Evolutionary conservation across 345 rosid genomes (phyloP).

Genomic region (Crucihimalaya himalaica): DNA sequence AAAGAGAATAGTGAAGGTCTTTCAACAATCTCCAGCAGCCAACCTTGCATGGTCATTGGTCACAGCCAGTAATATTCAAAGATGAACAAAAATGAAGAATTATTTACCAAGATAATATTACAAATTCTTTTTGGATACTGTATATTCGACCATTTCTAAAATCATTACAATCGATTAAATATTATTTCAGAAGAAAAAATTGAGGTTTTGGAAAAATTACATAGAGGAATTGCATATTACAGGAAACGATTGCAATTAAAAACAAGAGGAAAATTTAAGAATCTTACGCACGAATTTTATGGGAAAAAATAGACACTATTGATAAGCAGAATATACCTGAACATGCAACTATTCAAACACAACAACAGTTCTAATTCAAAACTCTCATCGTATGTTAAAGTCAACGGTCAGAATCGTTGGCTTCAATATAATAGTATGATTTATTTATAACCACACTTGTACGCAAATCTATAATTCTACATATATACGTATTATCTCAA

Average conservation of each 20-base stretch:
- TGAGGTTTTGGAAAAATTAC: too few relatives aligned
- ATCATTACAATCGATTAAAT: not conserved
- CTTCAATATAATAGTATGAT: slow-evolving; percentile 30
- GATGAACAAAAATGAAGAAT: slow-evolving; percentile 9
- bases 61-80: slow-evolving; percentile 19
- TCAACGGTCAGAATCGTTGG: slow-evolving; percentile 82
- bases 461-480: slow-evolving; percentile 6
- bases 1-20: slow-evolving; percentile 7
- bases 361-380: slow-evolving; percentile 16
- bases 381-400: slow-evolving; percentile 15
- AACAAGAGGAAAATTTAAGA: too few relatives aligned
- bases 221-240: too few relatives aligned
- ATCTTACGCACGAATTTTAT: too few relatives aligned
- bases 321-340: slow-evolving; percentile 25
- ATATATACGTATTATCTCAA: slow-evolving; percentile 3
- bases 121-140: not conserved
- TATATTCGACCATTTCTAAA: not conserved
- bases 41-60: slow-evolving; percentile 19
- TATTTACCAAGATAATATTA: slow-evolving; percentile 3
- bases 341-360: slow-evolving; percentile 20
- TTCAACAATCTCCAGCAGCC: slow-evolving; percentile 31
- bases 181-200: too few relatives aligned
- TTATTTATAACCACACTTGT: not conserved
- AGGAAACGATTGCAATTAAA: too few relatives aligned
- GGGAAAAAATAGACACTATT: not conserved